Evolutionary conservation across 331 rosid species (phyloP), one percentile per base, ranked within the genome.

Genomic region (Malus hybrid): DNA sequence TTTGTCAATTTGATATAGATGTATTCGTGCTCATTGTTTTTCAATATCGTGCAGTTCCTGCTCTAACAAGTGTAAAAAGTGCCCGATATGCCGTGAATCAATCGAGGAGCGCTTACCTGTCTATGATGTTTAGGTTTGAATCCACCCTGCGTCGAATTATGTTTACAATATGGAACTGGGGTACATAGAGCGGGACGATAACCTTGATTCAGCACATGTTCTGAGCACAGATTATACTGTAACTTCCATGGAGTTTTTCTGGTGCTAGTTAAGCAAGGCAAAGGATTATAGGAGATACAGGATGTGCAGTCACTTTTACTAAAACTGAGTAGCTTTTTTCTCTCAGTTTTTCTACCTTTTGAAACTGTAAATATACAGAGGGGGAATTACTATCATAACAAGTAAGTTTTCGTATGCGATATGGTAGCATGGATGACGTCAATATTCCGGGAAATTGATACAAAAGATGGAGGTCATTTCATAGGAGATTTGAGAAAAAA

Each of bases 61-160:
- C 89, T 88, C 89, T 14, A 93, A 82, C 81, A 95, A 88, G 84
- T 92, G 98, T 75, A 90, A 88, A 84, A 86, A 80, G 56, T 95
- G 99, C 82, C 99, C 99, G 2, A 91, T 95, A 76, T 95, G 99
- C 81, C 97, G 96, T 0, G 71, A 86, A 58, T 9, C 77, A 10
- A 85, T 95, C 10, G 91, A 88, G 76, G 88, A 95, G 84, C 85
- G 88, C 62, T 77, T 95, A 75, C 90, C 93, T 55, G 99, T 95
- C 68, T 95, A 82, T 60, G 99, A 95, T 81, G 99, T 92, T 75
- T 95, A 92, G 86, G 82, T 67, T 76, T 75, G 62, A 73, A 68
- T 87, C 57, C 64, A 63, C 73, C 66, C 36, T 10, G 10, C 69
- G 63, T 18, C 58, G 18, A 19, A 15, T 62, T 82, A 61, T 71